Percentiles rank a stretch among this genome's conserved stretches.
Evolutionary conservation across 257 asterid species (phyloP).

Genomic region (Agastache rugosa): DNA sequence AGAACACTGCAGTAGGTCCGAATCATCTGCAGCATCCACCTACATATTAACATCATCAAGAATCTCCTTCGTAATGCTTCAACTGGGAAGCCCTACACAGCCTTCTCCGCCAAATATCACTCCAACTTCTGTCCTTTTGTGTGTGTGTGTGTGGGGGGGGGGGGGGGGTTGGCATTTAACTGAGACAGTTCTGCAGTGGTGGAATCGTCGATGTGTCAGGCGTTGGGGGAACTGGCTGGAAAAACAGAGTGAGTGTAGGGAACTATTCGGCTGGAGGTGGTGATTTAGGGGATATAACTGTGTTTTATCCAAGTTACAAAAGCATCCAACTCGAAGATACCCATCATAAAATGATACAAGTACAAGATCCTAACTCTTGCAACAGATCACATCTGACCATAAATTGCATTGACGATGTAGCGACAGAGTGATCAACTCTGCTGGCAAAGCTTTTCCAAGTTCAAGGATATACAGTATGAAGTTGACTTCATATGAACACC

Average conservation of each 20-base stretch:
- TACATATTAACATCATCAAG: too few species aligned
- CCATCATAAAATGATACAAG: background rate
- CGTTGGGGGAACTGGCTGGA: background rate
- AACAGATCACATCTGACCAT: constrained; percentile 1
- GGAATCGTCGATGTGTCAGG: background rate
- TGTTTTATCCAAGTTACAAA: background rate
- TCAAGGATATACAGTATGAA: background rate
- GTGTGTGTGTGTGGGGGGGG: too few species aligned
- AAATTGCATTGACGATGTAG: background rate
- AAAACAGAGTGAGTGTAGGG: background rate
- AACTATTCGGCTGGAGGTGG: background rate
- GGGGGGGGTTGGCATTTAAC: too few species aligned
- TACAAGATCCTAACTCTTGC: background rate
- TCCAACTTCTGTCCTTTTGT: too few species aligned
- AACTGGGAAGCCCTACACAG: too few species aligned
- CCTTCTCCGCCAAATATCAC: too few species aligned
- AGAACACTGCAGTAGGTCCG: too few species aligned
- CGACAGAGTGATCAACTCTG: background rate
- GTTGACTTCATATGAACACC: background rate
- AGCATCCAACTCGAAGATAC: constrained; percentile 7
- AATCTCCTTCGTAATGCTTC: too few species aligned
- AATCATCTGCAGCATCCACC: too few species aligned
- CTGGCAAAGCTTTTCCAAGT: constrained; percentile 11
- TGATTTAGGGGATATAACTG: background rate
- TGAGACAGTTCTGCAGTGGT: background rate